These are phyloP conservation scores for Volvariella volvacea DNA, from an alignment of 1,284 basidiomycete species.

Conservation along the genomic window DNA sequence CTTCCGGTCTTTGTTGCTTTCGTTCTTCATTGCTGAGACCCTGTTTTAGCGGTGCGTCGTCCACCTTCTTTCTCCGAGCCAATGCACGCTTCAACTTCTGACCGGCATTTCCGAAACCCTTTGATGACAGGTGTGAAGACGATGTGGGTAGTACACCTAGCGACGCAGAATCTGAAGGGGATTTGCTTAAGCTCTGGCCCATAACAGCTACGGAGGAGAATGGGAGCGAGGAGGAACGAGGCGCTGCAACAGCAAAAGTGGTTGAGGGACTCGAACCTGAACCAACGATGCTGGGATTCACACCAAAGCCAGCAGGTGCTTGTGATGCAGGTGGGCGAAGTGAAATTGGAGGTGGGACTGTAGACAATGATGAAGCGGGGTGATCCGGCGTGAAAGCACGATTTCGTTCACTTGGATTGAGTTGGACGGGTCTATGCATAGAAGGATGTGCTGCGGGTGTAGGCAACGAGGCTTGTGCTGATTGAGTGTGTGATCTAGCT, in stretches of 20 bases:
- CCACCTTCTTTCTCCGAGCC: neutral
- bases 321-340: neutral
- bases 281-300: neutral
- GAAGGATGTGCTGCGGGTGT: neutral
- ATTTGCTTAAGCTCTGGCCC: constrained; percentile 9
- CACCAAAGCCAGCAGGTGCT: neutral
- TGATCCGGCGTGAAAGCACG: constrained; percentile 1
- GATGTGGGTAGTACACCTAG: neutral
- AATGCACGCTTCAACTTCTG: neutral
- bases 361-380: neutral
- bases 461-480: neutral
- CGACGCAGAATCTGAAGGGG: neutral
- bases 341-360: neutral
- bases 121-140: constrained; percentile 1
- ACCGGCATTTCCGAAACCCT: constrained; percentile 1
- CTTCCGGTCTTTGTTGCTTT: neutral
- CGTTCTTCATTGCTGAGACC: neutral
- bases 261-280: neutral
- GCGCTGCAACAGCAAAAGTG: neutral
- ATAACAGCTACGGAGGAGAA: constrained; percentile 3
- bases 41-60: neutral
- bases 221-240: constrained; percentile 8
- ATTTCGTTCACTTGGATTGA: neutral
- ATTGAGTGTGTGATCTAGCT: neutral
- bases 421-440: neutral